A percentile compares a stretch with the other conserved stretches of the same genome.
phyloP scores from a whole-genome alignment of 2,329 filamentous ascomycete species.

The Microcera coccophila region DNA sequence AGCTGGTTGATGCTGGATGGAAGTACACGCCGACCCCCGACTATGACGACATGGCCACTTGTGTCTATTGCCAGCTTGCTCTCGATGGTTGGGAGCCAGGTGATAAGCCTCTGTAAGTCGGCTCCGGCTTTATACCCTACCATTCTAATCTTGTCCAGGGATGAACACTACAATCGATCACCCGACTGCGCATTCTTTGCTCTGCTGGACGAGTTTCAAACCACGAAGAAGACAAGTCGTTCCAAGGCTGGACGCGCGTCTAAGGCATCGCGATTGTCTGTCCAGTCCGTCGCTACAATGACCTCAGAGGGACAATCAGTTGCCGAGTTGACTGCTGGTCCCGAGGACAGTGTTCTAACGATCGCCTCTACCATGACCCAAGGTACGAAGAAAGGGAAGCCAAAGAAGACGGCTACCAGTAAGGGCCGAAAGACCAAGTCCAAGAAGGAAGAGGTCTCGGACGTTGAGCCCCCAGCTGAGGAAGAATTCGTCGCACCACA shows the following conservation, averaged over 20 bases:
- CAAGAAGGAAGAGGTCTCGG: constrained; percentile 55
- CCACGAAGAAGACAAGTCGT: constrained; percentile 51
- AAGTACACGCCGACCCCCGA: constrained; percentile 82
- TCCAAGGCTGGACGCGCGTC: constrained; percentile 57
- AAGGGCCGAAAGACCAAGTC: constrained; percentile 39
- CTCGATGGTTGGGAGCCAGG: constrained; percentile 92
- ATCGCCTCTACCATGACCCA: constrained; percentile 57
- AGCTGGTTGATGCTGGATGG: constrained; percentile 92
- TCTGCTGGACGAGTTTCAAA: constrained; percentile 56
- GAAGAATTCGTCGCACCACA: constrained; percentile 25
- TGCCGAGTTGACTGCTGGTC: constrained; percentile 45
- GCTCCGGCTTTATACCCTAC: neutral
- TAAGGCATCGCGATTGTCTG: constrained; percentile 64
- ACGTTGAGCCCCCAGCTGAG: constrained; percentile 27
- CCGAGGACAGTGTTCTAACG: constrained; percentile 58
- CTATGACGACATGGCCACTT: constrained; percentile 84
- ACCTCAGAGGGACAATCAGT: constrained; percentile 48
- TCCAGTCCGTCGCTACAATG: constrained; percentile 52
- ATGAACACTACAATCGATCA: constrained; percentile 79
- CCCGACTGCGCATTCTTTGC: constrained; percentile 80
- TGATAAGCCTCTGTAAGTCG: constrained; percentile 77
- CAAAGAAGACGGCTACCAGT: constrained; percentile 51
- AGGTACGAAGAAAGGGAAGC: constrained; percentile 54
- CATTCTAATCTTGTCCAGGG: constrained; percentile 45
- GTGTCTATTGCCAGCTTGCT: constrained; percentile 82